Evolutionary conservation across 139 green algal genomes (phyloP), one percentile per base, ranked within the genome.

Genomic region (Haematococcus lacustris): DNA sequence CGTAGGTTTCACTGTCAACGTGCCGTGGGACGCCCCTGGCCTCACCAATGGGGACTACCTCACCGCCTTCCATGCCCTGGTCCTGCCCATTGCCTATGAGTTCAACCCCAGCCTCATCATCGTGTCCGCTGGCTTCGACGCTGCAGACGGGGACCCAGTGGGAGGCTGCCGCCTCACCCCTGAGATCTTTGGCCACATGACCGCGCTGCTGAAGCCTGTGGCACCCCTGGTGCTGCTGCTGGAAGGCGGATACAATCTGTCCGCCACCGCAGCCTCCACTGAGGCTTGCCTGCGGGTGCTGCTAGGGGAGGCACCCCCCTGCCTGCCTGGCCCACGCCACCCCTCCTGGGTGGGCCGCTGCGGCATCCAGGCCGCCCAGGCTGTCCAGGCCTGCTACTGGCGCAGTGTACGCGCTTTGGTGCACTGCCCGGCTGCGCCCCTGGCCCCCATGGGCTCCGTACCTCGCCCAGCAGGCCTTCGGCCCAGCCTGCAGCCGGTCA

Each of bases 211-310:
- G 34, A 71, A 73, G 68, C 33, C 74, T 9, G 71, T 93, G 47
- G 88, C 83, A 1, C 88, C 85, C 37, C 67, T 83, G n/a, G 80
- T 83, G 40, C 69, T 91, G 64, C 71, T 93, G 64, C 85, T 93
- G n/a, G 88, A 93, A 17, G 85, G 88, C 25, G 88, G 88, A 51
- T 93, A 93, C 85, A 91, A 93, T 77, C 83, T 93, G 63, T 35
- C 21, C 6, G 75, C 82, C 47, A 91, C 86, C 17, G 86, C 89
- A 1, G 70, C 68, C 17, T 73, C 81, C 30, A 89, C 79, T 1
- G 88, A 93, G 78, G 88, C 86, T 0, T 87, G 81, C 62, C 25
- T 93, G 70, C 76, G 86, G 1, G 87, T 92, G 74, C 83, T 93
- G 71, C 80, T 93, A 50, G 90, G 90, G 1, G 80, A 90, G 71